Evolutionary conservation across 352 stramenopile genomes (phyloP), one percentile per base, ranked within the genome.

Genomic region (Phytophthora chlamydospora): DNA sequence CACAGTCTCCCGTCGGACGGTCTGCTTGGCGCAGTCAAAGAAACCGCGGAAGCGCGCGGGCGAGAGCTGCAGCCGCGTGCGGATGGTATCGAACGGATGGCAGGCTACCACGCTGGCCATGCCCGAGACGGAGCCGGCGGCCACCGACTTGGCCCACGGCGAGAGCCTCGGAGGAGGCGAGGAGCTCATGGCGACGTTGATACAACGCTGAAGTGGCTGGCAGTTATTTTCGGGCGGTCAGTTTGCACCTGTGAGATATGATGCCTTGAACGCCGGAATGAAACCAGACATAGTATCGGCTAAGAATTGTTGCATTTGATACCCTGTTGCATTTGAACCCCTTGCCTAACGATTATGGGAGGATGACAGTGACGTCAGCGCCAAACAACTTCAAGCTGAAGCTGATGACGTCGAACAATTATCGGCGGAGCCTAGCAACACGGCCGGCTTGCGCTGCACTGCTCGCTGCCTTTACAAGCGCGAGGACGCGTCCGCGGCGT

Each of bases 51-150:
- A 90, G 33, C 75, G 76, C 40, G 64, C 42, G 53, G 80, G 77
- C 38, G 78, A 87, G 51, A 90, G 84, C 70, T 96, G 88, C 62
- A 96, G 69, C 14, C 86, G 83, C 64, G 88, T 96, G 62, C 88
- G 83, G 38, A 96, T 90, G 45, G 86, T 95, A 68, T 96, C 85
- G 35, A 96, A 77, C 38, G 88, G 88, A 58, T 96, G 88, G 45
- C 88, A 96, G 19, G 78, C 80, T 12, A 90, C 72, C 9, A 93
- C 88, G 42, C 84, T 91, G 9, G 85, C 84, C 85, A 96, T 93
- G 59, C 85, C 88, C 16, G 88, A 80, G 32, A 91, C 75, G 10
- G 85, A 95, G 16, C 88, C 88, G 11, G 88, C 88, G 24, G 88
- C 29, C 9, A 95, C 80, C 0, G 80, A 91, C 68, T 85, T 88